Conservation (phyloP, 805 yeast genomes). For the Ogataea trehalophila region DNA sequence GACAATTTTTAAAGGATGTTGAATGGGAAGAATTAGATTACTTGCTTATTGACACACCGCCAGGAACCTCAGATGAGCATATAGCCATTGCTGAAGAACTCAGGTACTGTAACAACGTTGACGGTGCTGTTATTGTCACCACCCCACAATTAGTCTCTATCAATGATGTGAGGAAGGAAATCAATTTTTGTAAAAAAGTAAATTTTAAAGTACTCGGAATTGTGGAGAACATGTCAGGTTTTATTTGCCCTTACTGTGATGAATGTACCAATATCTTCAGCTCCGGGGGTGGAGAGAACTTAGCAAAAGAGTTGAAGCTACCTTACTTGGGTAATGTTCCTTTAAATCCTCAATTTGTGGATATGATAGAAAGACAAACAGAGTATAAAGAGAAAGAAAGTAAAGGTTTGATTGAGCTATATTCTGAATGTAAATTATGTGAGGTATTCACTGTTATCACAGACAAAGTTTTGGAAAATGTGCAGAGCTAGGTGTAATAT, state of each 20-base stretch:
- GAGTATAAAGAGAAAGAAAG: conserved; percentile 49
- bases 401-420: conserved; percentile 32
- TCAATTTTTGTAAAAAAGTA: conserved; percentile 86
- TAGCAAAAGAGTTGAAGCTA: conserved; percentile 59
- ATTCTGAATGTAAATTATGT: conserved; percentile 33
- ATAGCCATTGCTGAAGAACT: conserved; percentile 94
- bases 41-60: conserved; percentile 92
- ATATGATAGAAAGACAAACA: conserved; percentile 74
- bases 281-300: conserved; percentile 80
- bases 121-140: conserved; percentile 92
- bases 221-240: conserved; percentile 96
- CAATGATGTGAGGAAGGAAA: conserved; percentile 91
- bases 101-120: conserved; percentile 58
- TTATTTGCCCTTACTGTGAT: conserved; percentile 87
- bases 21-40: conserved; percentile 84
- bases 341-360: conserved; percentile 87
- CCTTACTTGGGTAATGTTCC: conserved; percentile 85
- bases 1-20: conserved; percentile 88
- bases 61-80: conserved; percentile 98
- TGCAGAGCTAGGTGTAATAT: neutral
- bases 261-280: conserved; percentile 92
- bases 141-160: conserved; percentile 94
- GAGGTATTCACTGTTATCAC: conserved; percentile 46
- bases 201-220: conserved; percentile 76
- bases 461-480: conserved; percentile 27